Conservation (phyloP, 495 filamentous ascomycete species). For the Chaetomium fimeti region DNA sequence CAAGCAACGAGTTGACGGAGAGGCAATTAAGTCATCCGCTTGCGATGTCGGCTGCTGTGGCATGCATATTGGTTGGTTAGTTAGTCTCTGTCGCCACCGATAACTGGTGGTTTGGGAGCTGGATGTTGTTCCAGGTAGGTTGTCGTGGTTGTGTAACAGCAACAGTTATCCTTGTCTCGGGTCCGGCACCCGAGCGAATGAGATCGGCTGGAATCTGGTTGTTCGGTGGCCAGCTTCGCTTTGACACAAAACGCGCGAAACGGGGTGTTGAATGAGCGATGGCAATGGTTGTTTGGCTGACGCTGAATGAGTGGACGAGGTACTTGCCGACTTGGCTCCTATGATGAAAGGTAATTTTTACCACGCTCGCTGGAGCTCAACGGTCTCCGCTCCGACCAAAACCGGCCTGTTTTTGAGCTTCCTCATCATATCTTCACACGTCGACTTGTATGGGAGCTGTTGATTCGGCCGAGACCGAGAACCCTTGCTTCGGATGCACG, state of each 20-base stretch:
- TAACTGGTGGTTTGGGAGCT: background rate
- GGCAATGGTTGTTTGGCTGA: background rate
- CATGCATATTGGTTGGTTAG: no score
- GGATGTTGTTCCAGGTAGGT: background rate
- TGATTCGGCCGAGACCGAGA: no score
- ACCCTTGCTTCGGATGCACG: no score
- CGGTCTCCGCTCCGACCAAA: no score
- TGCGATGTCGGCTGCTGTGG: background rate
- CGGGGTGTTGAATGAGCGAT: background rate
- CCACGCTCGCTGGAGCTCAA: background rate
- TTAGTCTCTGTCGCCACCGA: background rate
- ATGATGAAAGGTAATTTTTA: background rate
- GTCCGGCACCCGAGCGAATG: slow-evolving; percentile 13
- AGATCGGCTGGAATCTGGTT: background rate
- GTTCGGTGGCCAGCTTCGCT: background rate
- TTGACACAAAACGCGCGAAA: background rate
- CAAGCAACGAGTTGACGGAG: no score
- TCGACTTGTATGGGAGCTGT: no score
- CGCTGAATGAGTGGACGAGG: background rate
- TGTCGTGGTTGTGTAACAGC: background rate
- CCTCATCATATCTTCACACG: no score
- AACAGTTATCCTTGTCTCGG: background rate
- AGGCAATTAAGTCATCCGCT: background rate
- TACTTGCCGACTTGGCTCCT: background rate
- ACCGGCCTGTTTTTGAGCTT: no score